These are phyloP conservation scores for Cladosporium oxysporum DNA, from an alignment of 2,329 filamentous ascomycete species.

Conservation along the genomic window DNA sequence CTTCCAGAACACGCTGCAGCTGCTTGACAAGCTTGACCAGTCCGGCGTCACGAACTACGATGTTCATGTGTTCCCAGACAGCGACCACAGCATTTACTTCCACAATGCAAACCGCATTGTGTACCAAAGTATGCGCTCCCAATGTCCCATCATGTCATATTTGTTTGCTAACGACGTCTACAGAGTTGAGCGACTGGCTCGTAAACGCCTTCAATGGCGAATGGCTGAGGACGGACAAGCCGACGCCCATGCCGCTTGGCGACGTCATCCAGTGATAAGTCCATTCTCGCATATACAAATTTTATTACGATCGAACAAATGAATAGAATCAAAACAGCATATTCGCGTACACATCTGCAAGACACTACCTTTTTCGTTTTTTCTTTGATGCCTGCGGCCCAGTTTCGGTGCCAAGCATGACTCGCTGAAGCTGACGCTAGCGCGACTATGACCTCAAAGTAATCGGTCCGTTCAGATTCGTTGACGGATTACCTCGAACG, in stretches of 20 bases:
- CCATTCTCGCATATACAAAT: not conserved
- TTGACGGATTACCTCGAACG: not conserved
- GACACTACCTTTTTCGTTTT: not conserved
- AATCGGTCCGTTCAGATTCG: constrained; percentile 10
- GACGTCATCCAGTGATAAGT: constrained; percentile 13
- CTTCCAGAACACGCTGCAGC: constrained; percentile 85
- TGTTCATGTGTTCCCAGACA: constrained; percentile 94
- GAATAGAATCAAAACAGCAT: constrained; percentile 3
- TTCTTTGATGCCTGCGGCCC: not conserved
- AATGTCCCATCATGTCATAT: not conserved
- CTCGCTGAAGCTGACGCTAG: constrained; percentile 4
- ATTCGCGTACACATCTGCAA: not conserved
- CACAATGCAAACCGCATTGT: constrained; percentile 90
- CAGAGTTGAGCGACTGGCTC: constrained; percentile 84
- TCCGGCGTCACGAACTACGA: constrained; percentile 88
- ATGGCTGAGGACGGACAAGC: constrained; percentile 67
- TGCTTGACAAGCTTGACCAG: constrained; percentile 85
- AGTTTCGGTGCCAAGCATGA: constrained; percentile 4
- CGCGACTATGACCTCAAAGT: constrained; percentile 15
- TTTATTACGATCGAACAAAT: constrained; percentile 7
- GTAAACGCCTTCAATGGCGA: constrained; percentile 98
- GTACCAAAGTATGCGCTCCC: constrained; percentile 75
- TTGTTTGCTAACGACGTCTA: constrained; percentile 21
- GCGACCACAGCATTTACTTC: constrained; percentile 92
- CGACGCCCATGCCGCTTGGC: constrained; percentile 44